These are phyloP conservation scores for Chaetoscypha palmicola DNA, from an alignment of 2,329 filamentous ascomycete species.

Conservation along the genomic window DNA sequence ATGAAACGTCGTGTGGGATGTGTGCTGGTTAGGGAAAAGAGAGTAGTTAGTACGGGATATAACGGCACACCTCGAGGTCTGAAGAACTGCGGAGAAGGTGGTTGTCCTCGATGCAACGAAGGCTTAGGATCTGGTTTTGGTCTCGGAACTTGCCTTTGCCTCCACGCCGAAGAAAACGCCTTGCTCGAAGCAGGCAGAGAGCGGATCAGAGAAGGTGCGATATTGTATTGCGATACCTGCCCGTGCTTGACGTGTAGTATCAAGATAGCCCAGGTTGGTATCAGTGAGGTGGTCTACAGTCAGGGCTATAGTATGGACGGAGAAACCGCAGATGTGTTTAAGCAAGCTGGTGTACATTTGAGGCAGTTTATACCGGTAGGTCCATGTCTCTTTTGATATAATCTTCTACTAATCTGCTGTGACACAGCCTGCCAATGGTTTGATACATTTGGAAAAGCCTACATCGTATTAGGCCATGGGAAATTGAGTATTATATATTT, in stretches of 20 bases:
- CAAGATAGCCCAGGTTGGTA: slow-evolving; percentile 96
- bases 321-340: slow-evolving; percentile 73
- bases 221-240: slow-evolving; percentile 92
- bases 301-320: slow-evolving; percentile 92
- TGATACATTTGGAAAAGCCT: slow-evolving; percentile 52
- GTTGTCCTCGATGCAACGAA: slow-evolving; percentile 80
- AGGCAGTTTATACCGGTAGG: slow-evolving; percentile 82
- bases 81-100: slow-evolving; percentile 86
- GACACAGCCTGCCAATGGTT: slow-evolving; percentile 52
- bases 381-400: slow-evolving; percentile 22
- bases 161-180: slow-evolving; percentile 98
- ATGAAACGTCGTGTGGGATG: slow-evolving; percentile 97
- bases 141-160: slow-evolving; percentile 82
- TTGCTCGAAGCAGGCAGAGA: slow-evolving; percentile 90
- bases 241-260: slow-evolving; percentile 97
- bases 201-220: slow-evolving; percentile 72
- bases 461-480: slow-evolving; percentile 12
- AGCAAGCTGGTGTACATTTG: slow-evolving; percentile 74
- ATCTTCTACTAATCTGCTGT: slow-evolving; percentile 12
- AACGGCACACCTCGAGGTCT: slow-evolving; percentile 92
- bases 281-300: slow-evolving; percentile 90
- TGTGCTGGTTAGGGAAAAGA: slow-evolving; percentile 76
- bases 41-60: slow-evolving; percentile 92
- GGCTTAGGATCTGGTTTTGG: slow-evolving; percentile 62
- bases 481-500: neutral